Evolutionary conservation across 2,329 filamentous ascomycete species (phyloP).

Genomic region (Aspergillus novoparasiticus): DNA sequence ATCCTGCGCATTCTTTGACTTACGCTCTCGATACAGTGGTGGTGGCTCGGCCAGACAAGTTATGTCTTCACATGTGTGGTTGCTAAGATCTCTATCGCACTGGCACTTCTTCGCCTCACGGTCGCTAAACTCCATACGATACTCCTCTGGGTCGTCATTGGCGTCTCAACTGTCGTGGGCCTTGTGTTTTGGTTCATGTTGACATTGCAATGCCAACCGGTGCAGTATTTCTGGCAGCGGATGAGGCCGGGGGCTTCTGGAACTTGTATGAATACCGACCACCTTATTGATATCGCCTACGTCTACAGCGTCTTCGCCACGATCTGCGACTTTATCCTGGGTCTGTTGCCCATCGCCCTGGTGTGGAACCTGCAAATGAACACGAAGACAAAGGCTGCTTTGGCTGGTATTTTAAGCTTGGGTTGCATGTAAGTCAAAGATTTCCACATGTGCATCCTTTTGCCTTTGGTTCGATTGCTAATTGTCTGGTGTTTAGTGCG

Average conservation of each 20-base stretch:
- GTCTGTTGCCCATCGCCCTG: constrained; percentile 58
- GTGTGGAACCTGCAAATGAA: constrained; percentile 61
- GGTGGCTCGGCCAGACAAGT: constrained; percentile 60
- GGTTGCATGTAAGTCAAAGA: constrained; percentile 52
- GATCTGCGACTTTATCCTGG: constrained; percentile 55
- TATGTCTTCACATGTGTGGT: constrained; percentile 53
- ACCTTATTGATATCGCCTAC: constrained; percentile 47
- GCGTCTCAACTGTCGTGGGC: constrained; percentile 49
- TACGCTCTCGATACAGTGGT: constrained; percentile 36
- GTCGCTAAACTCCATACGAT: constrained; percentile 48
- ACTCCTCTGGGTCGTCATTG: constrained; percentile 52
- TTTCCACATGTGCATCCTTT: not conserved
- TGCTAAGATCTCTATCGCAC: constrained; percentile 55
- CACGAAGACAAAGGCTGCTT: constrained; percentile 52
- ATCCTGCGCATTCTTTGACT: not conserved
- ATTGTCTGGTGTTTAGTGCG: constrained; percentile 26
- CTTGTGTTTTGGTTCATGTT: constrained; percentile 54
- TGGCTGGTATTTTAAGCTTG: constrained; percentile 58
- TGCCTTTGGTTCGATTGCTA: constrained; percentile 22
- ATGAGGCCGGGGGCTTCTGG: constrained; percentile 19
- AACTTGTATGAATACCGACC: constrained; percentile 17
- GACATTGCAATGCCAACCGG: constrained; percentile 57
- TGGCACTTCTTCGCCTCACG: constrained; percentile 58
- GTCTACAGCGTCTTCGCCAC: constrained; percentile 53
- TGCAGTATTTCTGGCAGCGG: constrained; percentile 54